These are phyloP conservation scores for Wickerhamomyces alni DNA, from an alignment of 805 yeast genomes.

Conservation along the genomic window DNA sequence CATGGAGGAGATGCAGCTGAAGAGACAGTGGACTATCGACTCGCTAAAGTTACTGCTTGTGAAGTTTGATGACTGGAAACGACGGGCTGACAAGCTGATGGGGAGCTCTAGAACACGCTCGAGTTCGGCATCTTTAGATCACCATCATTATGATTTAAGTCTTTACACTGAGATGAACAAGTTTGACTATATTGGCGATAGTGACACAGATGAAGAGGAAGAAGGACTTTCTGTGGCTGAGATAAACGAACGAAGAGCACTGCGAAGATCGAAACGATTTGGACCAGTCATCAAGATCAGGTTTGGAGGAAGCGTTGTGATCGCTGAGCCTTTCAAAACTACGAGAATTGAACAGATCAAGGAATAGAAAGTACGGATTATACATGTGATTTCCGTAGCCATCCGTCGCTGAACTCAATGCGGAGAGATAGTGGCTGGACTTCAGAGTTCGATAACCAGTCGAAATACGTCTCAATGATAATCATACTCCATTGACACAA, in stretches of 20 bases:
- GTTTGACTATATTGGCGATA: slow-evolving; percentile 19
- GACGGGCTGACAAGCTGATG: slow-evolving; percentile 17
- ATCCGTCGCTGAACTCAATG: slow-evolving; percentile 5
- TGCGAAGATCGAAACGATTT: slow-evolving; percentile 8
- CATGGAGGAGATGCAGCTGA: slow-evolving; percentile 40
- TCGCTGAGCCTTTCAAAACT: slow-evolving; percentile 22
- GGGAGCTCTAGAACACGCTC: slow-evolving; percentile 8
- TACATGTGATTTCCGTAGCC: slow-evolving; percentile 1
- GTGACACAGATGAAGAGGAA: slow-evolving; percentile 25
- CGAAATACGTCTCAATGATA: slow-evolving; percentile 9
- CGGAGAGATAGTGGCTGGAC: slow-evolving; percentile 1
- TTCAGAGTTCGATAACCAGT: slow-evolving; percentile 4
- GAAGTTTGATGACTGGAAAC: slow-evolving; percentile 18
- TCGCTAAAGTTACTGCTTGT: slow-evolving; percentile 30
- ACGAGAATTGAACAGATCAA: slow-evolving; percentile 14
- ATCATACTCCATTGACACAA: slow-evolving; percentile 13
- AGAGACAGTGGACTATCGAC: slow-evolving; percentile 44
- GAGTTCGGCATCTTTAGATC: background rate
- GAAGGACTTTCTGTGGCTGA: slow-evolving; percentile 11
- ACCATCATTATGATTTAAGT: slow-evolving; percentile 6
- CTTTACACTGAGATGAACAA: slow-evolving; percentile 16
- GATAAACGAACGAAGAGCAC: slow-evolving; percentile 11
- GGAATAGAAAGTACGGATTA: background rate
- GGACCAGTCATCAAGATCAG: slow-evolving; percentile 21
- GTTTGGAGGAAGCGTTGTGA: slow-evolving; percentile 14